phyloP scores from a whole-genome alignment of 139 green algal genomes.

The Microglena sp. region DNA sequence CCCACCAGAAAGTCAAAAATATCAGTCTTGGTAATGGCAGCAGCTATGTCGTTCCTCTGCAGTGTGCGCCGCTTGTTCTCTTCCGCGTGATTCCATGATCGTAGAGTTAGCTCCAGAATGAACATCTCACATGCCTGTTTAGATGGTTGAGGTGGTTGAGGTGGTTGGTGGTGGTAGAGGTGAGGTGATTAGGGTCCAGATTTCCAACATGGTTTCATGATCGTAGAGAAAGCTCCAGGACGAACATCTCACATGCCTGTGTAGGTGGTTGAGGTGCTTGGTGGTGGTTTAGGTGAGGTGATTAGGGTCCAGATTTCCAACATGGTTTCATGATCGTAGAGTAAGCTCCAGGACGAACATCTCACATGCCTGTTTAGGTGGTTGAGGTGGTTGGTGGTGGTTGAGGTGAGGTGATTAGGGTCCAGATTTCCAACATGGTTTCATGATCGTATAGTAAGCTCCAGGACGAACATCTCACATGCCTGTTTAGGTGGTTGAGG shows the following conservation, averaged over 20 bases:
- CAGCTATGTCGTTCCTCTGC: slow-evolving; percentile 89
- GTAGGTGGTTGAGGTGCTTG: too few relatives aligned
- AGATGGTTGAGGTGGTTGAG: too few relatives aligned
- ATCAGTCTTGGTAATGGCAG: slow-evolving; percentile 86
- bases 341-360: slow-evolving; percentile 97
- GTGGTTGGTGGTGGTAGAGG: too few relatives aligned
- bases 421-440: slow-evolving; percentile 46
- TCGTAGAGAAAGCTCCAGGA: slow-evolving; percentile 85
- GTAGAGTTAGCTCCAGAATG: slow-evolving; percentile 87
- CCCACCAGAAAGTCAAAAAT: slow-evolving; percentile 64
- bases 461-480: slow-evolving; percentile 97
- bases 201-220: slow-evolving; percentile 71
- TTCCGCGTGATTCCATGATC: slow-evolving; percentile 88
- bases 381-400: too few relatives aligned
- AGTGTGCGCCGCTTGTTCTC: slow-evolving; percentile 95
- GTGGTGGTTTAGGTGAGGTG: too few relatives aligned
- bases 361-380: slow-evolving; percentile 95
- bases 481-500: too few relatives aligned
- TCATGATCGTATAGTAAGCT: slow-evolving; percentile 88
- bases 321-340: slow-evolving; percentile 80
- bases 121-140: slow-evolving; percentile 93
- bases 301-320: neutral
- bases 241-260: slow-evolving; percentile 98
- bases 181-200: too few relatives aligned
- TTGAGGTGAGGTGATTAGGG: too few relatives aligned